Evolutionary conservation across 2,329 filamentous ascomycete species (phyloP).

Genomic region (Pseudodiploospora longispora): DNA sequence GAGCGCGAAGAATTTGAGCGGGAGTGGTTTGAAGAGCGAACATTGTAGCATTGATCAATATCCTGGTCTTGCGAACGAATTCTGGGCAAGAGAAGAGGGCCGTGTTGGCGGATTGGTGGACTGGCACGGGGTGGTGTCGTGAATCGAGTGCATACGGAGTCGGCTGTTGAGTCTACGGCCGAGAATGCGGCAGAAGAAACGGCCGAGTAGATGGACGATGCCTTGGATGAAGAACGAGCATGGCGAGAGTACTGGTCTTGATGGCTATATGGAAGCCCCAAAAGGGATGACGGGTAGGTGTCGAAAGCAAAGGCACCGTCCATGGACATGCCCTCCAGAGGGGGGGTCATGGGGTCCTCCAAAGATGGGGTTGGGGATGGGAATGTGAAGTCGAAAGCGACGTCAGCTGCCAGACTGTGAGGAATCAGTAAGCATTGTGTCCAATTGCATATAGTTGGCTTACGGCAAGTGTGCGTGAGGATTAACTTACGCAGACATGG

Average conservation of each 20-base stretch:
- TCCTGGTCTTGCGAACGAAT: constrained; percentile 79
- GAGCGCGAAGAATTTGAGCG: constrained; percentile 6
- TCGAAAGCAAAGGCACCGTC: constrained; percentile 43
- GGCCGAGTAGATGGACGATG: constrained; percentile 53
- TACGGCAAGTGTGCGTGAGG: neutral
- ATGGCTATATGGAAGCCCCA: constrained; percentile 45
- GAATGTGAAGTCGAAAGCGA: constrained; percentile 55
- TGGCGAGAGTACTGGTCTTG: constrained; percentile 30
- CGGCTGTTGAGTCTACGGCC: constrained; percentile 44
- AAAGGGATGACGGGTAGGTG: constrained; percentile 33
- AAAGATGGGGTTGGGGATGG: constrained; percentile 23
- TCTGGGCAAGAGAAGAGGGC: constrained; percentile 74
- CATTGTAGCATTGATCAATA: constrained; percentile 38
- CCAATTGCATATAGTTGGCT: neutral
- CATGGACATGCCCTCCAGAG: constrained; percentile 15
- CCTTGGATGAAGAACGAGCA: constrained; percentile 55
- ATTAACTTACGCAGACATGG: constrained; percentile 28
- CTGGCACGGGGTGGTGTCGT: constrained; percentile 58
- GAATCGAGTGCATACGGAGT: constrained; percentile 58
- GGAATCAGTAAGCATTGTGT: constrained; percentile 13
- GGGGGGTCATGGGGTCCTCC: constrained; percentile 22
- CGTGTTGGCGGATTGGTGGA: constrained; percentile 69
- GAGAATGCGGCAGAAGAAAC: constrained; percentile 38
- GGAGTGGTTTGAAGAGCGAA: constrained; percentile 4
- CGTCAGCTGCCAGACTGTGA: constrained; percentile 51